Conservation (phyloP, 768 basidiomycete genomes). For the Macrolepiota dolichaula region DNA sequence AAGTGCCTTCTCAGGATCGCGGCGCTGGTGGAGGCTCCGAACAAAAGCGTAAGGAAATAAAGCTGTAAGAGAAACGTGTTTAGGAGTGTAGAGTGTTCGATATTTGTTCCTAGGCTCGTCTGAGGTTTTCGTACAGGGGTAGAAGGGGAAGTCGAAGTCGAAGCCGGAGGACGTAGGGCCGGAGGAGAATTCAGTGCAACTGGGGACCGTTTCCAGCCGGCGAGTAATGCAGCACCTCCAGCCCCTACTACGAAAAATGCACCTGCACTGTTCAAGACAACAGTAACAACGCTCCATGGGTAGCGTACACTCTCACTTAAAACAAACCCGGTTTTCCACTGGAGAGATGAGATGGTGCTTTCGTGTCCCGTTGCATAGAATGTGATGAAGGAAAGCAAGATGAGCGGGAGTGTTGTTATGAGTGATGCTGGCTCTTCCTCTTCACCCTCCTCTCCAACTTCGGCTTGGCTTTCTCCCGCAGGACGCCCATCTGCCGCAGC, state of each 20-base stretch:
- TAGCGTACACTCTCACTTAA: slow-evolving; percentile 67
- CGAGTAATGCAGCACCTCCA: slow-evolving; percentile 63
- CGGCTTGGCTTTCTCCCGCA: no score
- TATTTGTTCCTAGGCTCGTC: slow-evolving; percentile 22
- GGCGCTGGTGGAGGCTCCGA: slow-evolving; percentile 70
- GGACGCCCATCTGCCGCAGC: no score
- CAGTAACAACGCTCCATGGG: slow-evolving; percentile 70
- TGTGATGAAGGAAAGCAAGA: slow-evolving; percentile 68
- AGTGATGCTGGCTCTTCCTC: slow-evolving; percentile 23
- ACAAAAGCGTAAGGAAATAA: slow-evolving; percentile 62
- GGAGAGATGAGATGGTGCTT: slow-evolving; percentile 81
- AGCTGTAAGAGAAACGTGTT: slow-evolving; percentile 62
- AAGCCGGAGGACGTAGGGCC: neutral
- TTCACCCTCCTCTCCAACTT: neutral
- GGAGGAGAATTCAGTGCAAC: slow-evolving; percentile 19
- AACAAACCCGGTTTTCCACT: slow-evolving; percentile 94
- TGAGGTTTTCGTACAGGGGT: no score
- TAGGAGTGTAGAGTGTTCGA: slow-evolving; percentile 40
- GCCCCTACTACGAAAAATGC: slow-evolving; percentile 48
- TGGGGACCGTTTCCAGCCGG: slow-evolving; percentile 83
- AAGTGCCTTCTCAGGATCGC: slow-evolving; percentile 79
- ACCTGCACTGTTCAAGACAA: slow-evolving; percentile 76
- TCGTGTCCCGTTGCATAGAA: slow-evolving; percentile 95
- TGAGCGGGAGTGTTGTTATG: slow-evolving; percentile 40
- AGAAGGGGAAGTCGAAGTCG: no score